Evolutionary conservation across 352 stramenopile genomes (phyloP), one percentile per base, ranked within the genome.

Genomic region (Plasmopara viticola): DNA sequence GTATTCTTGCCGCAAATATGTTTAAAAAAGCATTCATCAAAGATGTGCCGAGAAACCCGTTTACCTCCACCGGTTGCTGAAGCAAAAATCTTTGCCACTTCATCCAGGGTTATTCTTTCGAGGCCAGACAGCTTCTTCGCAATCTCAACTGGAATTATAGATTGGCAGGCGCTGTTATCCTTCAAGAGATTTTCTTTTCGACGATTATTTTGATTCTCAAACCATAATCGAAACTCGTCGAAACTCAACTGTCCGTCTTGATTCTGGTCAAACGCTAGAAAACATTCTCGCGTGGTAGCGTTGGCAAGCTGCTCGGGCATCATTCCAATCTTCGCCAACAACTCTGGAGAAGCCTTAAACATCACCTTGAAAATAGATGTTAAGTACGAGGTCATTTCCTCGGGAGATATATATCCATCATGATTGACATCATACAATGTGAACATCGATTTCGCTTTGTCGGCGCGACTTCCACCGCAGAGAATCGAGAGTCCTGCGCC

Each of bases 341-440:
- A 34, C 12, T 88, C 62, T 1, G 82, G 80, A 1, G 80, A 90
- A 14, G 78, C 83, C 58, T 93, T 88, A 65, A 87, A 93, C 38
- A 95, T 73, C 9, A 96, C 68, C 48, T 87, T 90, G 58, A 95
- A 96, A 6, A 95, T 66, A 12, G 78, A 74, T 13, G 83, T 84
- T 40, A 96, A 65, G 59, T 94, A 95, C 35, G 64, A 62, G n/a
- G 61, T 53, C 83, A 96, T 92, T 64, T 96, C 84, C 2, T 84
- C 50, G 5, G 70, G 81, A 4, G 84, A 88, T 28, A 96, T 83
- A 44, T 70, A 87, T 1, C 84, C 84, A 54, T 95, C 77, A 30
- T 84, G 70, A 57, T 95, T 87, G 9, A 84, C 48, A 59, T 95
- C 84, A 40, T 92, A 95, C 20, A 95, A 57, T 6, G 76, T 86